Evolutionary conservation across 1,139 yeast genomes (phyloP).

Genomic region (Sugiyamaella sp.): DNA sequence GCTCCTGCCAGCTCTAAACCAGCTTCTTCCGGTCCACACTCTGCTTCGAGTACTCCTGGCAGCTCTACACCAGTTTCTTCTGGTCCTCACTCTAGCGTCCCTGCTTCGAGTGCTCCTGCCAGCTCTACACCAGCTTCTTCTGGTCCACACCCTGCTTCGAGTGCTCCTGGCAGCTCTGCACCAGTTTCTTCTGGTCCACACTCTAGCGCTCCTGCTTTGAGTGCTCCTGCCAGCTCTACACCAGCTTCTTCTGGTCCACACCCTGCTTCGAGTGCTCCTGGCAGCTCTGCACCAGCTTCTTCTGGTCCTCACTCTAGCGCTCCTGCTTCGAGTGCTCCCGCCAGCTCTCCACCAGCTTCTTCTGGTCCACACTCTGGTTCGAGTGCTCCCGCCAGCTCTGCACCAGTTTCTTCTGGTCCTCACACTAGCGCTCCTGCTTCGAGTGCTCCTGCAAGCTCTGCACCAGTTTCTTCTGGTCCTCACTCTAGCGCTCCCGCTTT

Average conservation of each 20-base stretch:
- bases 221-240: background rate
- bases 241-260: background rate
- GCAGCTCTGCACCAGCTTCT: background rate
- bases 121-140: constrained; percentile 3
- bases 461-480: constrained; percentile 2
- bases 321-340: background rate
- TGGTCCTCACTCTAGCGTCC: constrained; percentile 12
- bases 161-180: background rate
- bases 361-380: constrained; percentile 13
- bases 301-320: background rate
- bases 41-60: background rate
- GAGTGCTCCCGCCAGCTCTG: background rate
- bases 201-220: too few species aligned
- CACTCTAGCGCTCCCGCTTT: constrained; percentile 9
- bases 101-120: constrained; percentile 1
- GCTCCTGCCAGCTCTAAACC: background rate
- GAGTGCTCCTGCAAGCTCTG: background rate
- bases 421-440: constrained; percentile 9
- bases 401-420: constrained; percentile 2
- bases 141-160: constrained; percentile 4
- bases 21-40: background rate
- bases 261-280: background rate
- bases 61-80: background rate
- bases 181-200: background rate
- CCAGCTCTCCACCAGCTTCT: background rate